Base-by-base conservation (phyloP, 805 yeast species). In the Saccharomycopsis oosterbeekiorum region DNA sequence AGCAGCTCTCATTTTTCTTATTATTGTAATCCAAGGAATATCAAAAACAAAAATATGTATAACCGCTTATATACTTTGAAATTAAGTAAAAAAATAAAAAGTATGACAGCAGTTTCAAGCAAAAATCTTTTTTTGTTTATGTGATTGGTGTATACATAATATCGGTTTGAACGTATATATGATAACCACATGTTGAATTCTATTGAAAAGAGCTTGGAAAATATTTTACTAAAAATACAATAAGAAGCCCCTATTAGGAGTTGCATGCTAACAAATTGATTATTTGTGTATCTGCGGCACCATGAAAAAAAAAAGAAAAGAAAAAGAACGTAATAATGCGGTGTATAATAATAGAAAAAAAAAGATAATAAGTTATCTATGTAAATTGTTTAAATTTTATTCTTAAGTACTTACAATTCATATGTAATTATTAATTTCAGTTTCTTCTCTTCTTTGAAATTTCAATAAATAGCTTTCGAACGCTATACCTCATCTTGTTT, bases 261-360 rank as follows among this genome's bases (percentile, higher is more conserved):
- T 19, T 47, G 53, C 53, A 47, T 47, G 34, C 21, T 47, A 47
- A 47, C 53, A 47, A 47, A 34, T 47, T 47, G 34, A 42, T 5
- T 40, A 40, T 15, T 40, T 42, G 26, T 12, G 19, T 21, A 47
- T 47, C 53, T 47, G 53, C 53, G 53, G 53, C 53, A 47, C 21
- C 53, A 47, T 47, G n/a, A 47, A 47, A 47, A 47, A 47, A 47
- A 47, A 47, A 47, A 43, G 53, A 17, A 47, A 47, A 47, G 21
- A 41, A 41, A 47, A 47, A 41, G n/a, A 47, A 47, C 29, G 53
- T 47, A 47, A 47, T 47, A 21, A 47, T n/a, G n/a, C 24, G 21
- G 34, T 11, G 21, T 15, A 47, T 47, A 47, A 47, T 47, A 15
- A 47, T 47, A 43, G 53, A 17, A 47, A 47, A 47, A 47, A 47